Evolutionary conservation across 345 rosid species (phyloP), one percentile per base, ranked within the genome.

Genomic region (Aurinia saxatilis): DNA sequence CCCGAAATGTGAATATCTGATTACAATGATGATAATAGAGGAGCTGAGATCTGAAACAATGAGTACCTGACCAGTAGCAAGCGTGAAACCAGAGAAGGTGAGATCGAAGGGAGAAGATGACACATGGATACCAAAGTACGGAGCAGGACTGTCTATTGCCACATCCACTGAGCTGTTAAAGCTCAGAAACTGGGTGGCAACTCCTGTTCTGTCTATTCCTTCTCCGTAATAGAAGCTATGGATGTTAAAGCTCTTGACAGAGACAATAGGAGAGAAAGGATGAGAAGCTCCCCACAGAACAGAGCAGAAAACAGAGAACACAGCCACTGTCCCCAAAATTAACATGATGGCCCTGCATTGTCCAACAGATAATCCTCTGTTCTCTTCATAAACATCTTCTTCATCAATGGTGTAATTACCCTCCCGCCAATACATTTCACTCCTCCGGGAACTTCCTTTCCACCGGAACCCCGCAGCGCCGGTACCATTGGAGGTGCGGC

Each of bases 211-310:
- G 72, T 87, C 97, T 14, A 83, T 67, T 23, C 93, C 97, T 73
- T 85, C 89, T 61, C 93, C 96, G 40, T 73, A 75, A 66, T 83
- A 85, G 63, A 85, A 78, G 65, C 81, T 84, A 55, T 79, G 80
- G 35, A 84, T 74, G 0, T 72, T 30, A 54, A 90, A 74, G 74
- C 87, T 87, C 81, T 78, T 81, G 55, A 84, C 85, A 8, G 68
- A 51, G 57, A 90, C 71, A 18, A 71, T 38, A 15, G 90, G 80
- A 55, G 76, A 80, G 71, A 70, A 83, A 65, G 90, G 90, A 37
- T 90, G 78, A 66, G 92, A 80, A 59, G 85, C 92, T 3, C 92
- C 88, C 95, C 92, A 90, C 18, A 90, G 69, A 70, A 84, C 83
- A 66, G 88, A 71, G 76, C 92, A 87, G 65, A 84, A 80, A 44